Percentiles rank a stretch among this genome's conserved stretches.
Evolutionary conservation across 306 rosid species (phyloP).

Genomic region (Corylus americana): DNA sequence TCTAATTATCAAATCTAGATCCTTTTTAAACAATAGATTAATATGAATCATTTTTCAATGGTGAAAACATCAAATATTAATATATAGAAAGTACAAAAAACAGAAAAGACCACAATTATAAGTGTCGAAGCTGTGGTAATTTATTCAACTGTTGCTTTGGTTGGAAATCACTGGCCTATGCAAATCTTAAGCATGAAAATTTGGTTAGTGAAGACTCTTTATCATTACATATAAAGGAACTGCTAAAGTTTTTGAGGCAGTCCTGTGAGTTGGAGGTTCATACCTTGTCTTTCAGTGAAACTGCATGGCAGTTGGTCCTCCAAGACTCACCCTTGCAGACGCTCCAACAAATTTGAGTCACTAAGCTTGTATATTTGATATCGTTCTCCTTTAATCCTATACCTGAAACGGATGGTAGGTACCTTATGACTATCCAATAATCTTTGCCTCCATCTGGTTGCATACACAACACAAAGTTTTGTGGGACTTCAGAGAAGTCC

Average conservation of each 20-base stretch:
- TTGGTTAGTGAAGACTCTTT: neutral
- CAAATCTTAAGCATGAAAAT: neutral
- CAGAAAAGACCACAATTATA: neutral
- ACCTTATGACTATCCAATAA: too few species aligned
- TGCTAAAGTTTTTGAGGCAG: neutral
- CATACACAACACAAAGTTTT: neutral
- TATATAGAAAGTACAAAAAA: neutral
- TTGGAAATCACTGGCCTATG: neutral
- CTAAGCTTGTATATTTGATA: too few species aligned
- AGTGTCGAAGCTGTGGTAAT: neutral
- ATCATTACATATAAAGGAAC: neutral
- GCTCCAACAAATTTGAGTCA: too few species aligned
- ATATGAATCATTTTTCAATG: neutral
- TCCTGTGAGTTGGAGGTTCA: neutral
- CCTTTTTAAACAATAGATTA: neutral
- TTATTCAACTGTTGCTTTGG: neutral
- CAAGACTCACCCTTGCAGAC: constrained; percentile 1
- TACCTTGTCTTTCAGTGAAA: neutral
- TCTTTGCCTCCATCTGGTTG: too few species aligned
- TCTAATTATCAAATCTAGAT: neutral
- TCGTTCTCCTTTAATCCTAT: too few species aligned
- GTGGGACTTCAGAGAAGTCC: neutral
- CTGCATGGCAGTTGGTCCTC: neutral
- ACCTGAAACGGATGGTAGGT: too few species aligned
- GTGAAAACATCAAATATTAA: neutral